phyloP scores from a whole-genome alignment of 2,329 filamentous ascomycete species.

The Xylariaceae sp. region DNA sequence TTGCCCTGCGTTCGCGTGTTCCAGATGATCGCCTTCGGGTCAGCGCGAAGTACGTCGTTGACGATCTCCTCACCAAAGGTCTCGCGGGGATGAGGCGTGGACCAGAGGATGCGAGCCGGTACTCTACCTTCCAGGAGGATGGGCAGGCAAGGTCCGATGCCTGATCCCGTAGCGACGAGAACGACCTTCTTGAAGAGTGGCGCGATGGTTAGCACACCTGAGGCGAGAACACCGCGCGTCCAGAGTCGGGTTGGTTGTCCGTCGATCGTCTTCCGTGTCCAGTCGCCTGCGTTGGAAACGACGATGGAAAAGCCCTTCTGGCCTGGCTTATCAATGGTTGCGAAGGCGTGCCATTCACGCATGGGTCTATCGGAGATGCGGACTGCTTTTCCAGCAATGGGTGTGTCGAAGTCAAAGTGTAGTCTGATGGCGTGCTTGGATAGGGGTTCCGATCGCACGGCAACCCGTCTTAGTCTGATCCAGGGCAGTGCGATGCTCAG shows the following conservation, averaged over 20 bases:
- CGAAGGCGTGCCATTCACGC: slow-evolving; percentile 71
- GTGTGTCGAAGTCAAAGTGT: slow-evolving; percentile 59
- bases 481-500: slow-evolving; percentile 65
- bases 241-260: slow-evolving; percentile 58
- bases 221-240: slow-evolving; percentile 62
- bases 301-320: slow-evolving; percentile 59
- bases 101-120: slow-evolving; percentile 65
- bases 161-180: slow-evolving; percentile 66
- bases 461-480: slow-evolving; percentile 63
- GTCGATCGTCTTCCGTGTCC: slow-evolving; percentile 61
- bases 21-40: slow-evolving; percentile 60
- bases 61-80: slow-evolving; percentile 59
- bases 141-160: slow-evolving; percentile 54
- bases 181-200: slow-evolving; percentile 61
- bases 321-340: slow-evolving; percentile 52
- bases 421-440: slow-evolving; percentile 69
- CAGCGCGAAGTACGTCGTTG: slow-evolving; percentile 49
- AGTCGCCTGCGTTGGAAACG: slow-evolving; percentile 69
- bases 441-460: slow-evolving; percentile 60
- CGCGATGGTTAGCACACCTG: slow-evolving; percentile 62
- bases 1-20: slow-evolving; percentile 58
- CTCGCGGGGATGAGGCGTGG: slow-evolving; percentile 53
- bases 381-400: slow-evolving; percentile 51
- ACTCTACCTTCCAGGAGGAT: slow-evolving; percentile 32
- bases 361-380: slow-evolving; percentile 60